Base-by-base conservation (phyloP, 805 yeast species). In the Saturnispora hagleri region DNA sequence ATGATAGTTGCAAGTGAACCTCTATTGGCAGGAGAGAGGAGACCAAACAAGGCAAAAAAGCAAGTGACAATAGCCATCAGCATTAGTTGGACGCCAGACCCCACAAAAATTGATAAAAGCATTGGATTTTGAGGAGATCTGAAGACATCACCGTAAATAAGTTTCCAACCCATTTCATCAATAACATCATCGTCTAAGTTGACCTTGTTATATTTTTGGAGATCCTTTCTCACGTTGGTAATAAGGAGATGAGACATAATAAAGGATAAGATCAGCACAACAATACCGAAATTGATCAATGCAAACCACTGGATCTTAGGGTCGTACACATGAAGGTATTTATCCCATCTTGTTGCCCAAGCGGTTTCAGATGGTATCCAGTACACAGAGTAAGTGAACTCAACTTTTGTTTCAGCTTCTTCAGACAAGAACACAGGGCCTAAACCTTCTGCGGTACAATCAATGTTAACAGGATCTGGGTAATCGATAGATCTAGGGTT, bases 321-420 rank as follows among this genome's bases (percentile, higher is more conserved):
- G 64, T 88, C 96, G 65, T 83, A 86, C 24, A 86, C 93, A 60
- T 88, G 95, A 62, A 93, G 74, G 66, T 93, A 93, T 68, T 89
- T 88, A 68, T 93, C 99, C 99, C 99, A 93, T 71, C 99, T 82
- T 2, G 98, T 91, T 34, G 97, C 98, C 98, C 98, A 93, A 4
- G 82, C 80, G 2, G 93, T 86, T 5, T 73, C 74, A 8, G 91
- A 84, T 51, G 77, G 77, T 20, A 70, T 66, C 75, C 91, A 93
- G 35, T 65, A 70, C 18, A 91, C 93, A 2, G 93, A 82, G 69
- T 93, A 93, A n/a, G 96, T 79, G 71, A 81, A 93, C 18, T 74
- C 64, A n/a, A 91, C 95, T 1, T 66, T 64, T 5, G 82, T 76
- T 35, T 76, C 81, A 13, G 63, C 64, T 20, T 74, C 76, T 47